Evolutionary conservation across 225 moss, liverwort and hornwort genomes (phyloP).

Genomic region (Pleurozium schreberi): DNA sequence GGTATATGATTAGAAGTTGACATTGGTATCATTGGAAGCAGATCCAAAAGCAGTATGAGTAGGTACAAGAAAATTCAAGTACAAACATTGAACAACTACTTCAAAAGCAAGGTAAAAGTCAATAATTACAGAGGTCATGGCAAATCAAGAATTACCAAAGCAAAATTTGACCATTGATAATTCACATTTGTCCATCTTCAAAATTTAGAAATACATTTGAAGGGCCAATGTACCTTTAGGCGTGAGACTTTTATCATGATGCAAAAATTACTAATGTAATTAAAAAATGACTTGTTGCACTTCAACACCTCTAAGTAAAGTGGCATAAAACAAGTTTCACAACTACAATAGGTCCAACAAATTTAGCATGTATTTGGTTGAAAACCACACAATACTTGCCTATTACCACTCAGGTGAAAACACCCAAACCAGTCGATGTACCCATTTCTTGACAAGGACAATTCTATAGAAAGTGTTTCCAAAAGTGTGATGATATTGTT

Average conservation of each 20-base stretch:
- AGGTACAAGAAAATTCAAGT: background rate
- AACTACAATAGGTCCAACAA: background rate
- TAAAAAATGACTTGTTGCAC: too few species aligned
- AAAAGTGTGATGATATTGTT: background rate
- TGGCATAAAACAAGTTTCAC: background rate
- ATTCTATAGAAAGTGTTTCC: background rate
- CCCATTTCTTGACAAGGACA: background rate
- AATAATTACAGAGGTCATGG: rapidly evolving
- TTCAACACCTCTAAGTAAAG: background rate
- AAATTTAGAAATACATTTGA: too few species aligned
- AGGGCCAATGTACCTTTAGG: too few species aligned
- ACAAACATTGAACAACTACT: too few species aligned
- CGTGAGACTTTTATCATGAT: background rate
- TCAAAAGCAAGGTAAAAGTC: background rate
- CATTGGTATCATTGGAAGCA: background rate
- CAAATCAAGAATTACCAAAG: too few species aligned
- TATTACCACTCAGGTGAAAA: background rate
- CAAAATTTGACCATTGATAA: too few species aligned
- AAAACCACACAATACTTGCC: too few species aligned
- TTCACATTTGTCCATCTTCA: too few species aligned
- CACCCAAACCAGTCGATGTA: rapidly evolving
- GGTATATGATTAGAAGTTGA: background rate
- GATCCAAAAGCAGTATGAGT: too few species aligned
- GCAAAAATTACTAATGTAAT: background rate
- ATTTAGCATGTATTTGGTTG: background rate